These are phyloP conservation scores for Aspergillus pseudoviridinutans DNA, from an alignment of 2,329 filamentous ascomycete genomes.

Conservation along the genomic window DNA sequence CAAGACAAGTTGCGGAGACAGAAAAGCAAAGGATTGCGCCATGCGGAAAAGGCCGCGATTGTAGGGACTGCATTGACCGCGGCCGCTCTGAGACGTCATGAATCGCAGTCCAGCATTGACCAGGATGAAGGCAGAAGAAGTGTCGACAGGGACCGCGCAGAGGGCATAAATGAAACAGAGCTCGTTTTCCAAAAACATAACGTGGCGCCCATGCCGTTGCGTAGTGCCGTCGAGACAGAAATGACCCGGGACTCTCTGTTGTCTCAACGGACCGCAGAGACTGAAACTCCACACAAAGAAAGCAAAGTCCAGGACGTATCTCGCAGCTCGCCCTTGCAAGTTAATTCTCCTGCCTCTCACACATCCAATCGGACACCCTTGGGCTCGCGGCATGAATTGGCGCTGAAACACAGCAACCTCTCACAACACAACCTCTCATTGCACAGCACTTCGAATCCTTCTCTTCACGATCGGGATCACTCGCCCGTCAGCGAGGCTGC, in stretches of 20 bases:
- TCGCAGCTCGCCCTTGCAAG: slow-evolving; percentile 51
- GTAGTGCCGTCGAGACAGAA: slow-evolving; percentile 82
- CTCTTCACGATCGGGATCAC: slow-evolving; percentile 37
- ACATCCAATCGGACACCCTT: slow-evolving; percentile 55
- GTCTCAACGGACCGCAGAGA: slow-evolving; percentile 72
- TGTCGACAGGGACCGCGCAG: slow-evolving; percentile 25
- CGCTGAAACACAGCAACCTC: slow-evolving; percentile 61
- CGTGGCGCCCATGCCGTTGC: slow-evolving; percentile 79
- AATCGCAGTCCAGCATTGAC: slow-evolving; percentile 58
- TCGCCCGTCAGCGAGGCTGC: slow-evolving; percentile 30
- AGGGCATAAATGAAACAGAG: slow-evolving; percentile 54
- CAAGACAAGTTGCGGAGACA: slow-evolving; percentile 52
- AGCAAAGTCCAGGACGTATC: slow-evolving; percentile 61
- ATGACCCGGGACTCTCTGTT: slow-evolving; percentile 83
- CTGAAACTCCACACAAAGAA: slow-evolving; percentile 63
- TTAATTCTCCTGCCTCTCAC: slow-evolving; percentile 57
- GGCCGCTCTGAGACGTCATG: slow-evolving; percentile 60
- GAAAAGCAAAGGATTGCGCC: slow-evolving; percentile 53
- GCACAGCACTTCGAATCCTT: slow-evolving; percentile 43
- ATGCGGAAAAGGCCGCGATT: slow-evolving; percentile 53
- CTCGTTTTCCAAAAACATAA: slow-evolving; percentile 52
- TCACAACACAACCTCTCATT: slow-evolving; percentile 50
- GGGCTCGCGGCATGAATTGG: slow-evolving; percentile 52
- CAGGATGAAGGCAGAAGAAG: slow-evolving; percentile 36
- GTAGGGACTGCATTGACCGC: slow-evolving; percentile 58